Evolutionary conservation across 257 asterid genomes (phyloP), one percentile per base, ranked within the genome.

Genomic region (Linderniella brevidens): DNA sequence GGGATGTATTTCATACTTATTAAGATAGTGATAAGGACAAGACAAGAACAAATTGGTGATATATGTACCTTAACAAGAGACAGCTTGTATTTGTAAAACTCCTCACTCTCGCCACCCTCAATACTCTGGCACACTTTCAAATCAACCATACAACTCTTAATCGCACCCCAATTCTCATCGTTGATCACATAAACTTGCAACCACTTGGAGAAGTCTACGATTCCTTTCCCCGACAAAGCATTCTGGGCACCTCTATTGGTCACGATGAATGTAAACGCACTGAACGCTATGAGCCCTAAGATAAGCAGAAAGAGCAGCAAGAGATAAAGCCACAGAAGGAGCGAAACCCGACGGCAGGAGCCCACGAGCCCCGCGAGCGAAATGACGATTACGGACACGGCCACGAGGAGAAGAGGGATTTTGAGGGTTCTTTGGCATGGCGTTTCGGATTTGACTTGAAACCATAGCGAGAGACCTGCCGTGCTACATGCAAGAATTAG

Each of bases 331-430:
- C 95, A 88, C 17, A 88, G 57, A 18, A 88, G 78, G 83, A 92
- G 78, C 0, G 93, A 49, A 0, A 88, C 84, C 36, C 76, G 62
- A 67, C 92, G 80, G 52, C 83, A 88, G 3, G 95, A 65, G 1
- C 97, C 97, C 4, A 88, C 67, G 12, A 88, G 16, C 0, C 97
- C 97, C 1, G 95, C 92, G 29, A 88, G 50, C 17, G 97, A 88
- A 8, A 88, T 78, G 17, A 80, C 41, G 17, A 88, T 41, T 16
- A 88, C 19, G 63, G 84, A 80, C 2, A 72, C 93, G 1, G 95
- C 97, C 16, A 88, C 18, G 10, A 71, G 86, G 38, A 88, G 76
- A 6, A 79, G 64, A 0, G 93, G 93, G 61, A 36, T 70, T 11
- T 83, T 90, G 14, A 88, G 76, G 56, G 78, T 83, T 1, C 79